Evolutionary conservation across 139 green algal species (phyloP).

Genomic region (Spirogloea muscicola): DNA sequence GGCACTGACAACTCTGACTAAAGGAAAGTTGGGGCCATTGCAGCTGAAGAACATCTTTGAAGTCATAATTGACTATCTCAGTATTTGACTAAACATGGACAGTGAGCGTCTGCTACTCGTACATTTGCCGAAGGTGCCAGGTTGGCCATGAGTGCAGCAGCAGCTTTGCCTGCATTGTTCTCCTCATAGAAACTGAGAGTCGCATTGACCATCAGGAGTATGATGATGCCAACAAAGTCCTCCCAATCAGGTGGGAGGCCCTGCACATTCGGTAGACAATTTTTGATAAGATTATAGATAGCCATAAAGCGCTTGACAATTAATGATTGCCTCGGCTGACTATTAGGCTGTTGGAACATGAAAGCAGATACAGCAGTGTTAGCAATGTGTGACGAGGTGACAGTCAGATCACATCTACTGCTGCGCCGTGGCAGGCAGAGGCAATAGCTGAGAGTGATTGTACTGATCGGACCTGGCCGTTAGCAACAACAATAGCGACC

Average conservation of each 20-base stretch:
- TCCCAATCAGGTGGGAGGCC: constrained; percentile 32
- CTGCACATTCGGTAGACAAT: not conserved
- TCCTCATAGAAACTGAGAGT: constrained; percentile 54
- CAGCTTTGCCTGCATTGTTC: constrained; percentile 15
- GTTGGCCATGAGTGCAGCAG: constrained; percentile 22
- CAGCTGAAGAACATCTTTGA: too few species aligned
- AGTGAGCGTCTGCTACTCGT: too few species aligned
- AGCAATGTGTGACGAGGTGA: not conserved
- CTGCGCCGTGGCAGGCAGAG: constrained; percentile 63
- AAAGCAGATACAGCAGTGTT: not conserved
- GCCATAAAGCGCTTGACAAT: not conserved
- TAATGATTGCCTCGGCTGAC: not conserved
- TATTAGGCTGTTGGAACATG: not conserved
- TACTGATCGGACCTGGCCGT: too few species aligned
- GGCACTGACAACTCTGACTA: too few species aligned
- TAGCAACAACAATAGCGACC: too few species aligned
- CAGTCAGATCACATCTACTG: constrained; percentile 53
- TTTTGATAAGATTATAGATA: not conserved
- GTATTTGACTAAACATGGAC: too few species aligned
- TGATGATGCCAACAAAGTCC: constrained; percentile 47
- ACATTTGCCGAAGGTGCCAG: constrained; percentile 22
- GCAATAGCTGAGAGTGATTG: not conserved
- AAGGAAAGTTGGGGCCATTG: too few species aligned
- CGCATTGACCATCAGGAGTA: constrained; percentile 61
- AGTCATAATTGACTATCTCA: too few species aligned